Percentiles rank a stretch among this genome's conserved stretches.
These are phyloP conservation scores for Diutina neorugosa DNA, from an alignment of 1,139 yeast genomes.

Conservation along the genomic window DNA sequence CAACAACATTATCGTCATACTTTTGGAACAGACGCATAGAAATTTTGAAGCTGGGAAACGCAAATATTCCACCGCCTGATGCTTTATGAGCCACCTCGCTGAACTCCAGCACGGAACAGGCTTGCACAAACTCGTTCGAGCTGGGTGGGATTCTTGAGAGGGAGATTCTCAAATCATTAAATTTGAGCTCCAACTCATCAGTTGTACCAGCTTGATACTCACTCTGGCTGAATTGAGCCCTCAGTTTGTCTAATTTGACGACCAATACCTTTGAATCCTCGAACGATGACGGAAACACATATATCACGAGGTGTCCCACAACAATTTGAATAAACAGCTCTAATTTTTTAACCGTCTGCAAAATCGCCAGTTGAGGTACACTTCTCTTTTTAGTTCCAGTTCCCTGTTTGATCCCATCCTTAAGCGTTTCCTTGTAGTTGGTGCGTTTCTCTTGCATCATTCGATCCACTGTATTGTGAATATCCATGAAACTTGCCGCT, in stretches of 20 bases:
- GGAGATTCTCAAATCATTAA: constrained; percentile 54
- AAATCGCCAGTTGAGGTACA: constrained; percentile 17
- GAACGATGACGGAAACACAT: constrained; percentile 68
- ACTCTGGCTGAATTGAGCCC: constrained; percentile 50
- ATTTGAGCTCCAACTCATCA: constrained; percentile 37
- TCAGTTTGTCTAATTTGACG: constrained; percentile 44
- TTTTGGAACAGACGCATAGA: constrained; percentile 67
- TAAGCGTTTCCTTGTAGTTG: constrained; percentile 63
- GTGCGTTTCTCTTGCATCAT: constrained; percentile 62
- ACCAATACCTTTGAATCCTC: constrained; percentile 65
- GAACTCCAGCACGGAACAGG: constrained; percentile 40
- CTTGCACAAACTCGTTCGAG: constrained; percentile 32
- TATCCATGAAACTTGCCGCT: constrained; percentile 72
- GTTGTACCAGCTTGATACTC: constrained; percentile 35
- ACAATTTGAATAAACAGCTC: constrained; percentile 54
- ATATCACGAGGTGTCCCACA: constrained; percentile 43
- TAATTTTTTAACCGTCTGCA: constrained; percentile 28
- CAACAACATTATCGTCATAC: constrained; percentile 36
- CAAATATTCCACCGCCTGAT: constrained; percentile 68
- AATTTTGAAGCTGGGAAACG: constrained; percentile 65
- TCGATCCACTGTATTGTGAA: constrained; percentile 57
- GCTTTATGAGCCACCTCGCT: constrained; percentile 45
- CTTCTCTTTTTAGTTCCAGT: constrained; percentile 6
- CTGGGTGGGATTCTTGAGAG: constrained; percentile 40
- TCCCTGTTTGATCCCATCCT: constrained; percentile 28